These are phyloP conservation scores for Malus asiatica DNA, from an alignment of 306 rosid species.

Conservation along the genomic window DNA sequence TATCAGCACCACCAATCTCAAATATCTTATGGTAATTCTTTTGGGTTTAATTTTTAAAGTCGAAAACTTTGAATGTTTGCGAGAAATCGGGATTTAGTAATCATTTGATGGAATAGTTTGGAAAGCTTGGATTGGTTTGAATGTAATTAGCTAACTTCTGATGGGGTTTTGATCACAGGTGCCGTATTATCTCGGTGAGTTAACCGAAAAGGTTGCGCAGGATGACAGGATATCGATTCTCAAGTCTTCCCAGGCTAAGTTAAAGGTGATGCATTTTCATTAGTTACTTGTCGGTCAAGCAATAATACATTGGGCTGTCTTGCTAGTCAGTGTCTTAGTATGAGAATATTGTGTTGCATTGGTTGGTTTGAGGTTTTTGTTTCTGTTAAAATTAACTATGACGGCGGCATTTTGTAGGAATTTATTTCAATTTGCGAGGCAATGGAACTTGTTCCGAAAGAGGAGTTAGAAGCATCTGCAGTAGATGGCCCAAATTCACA, in stretches of 20 bases:
- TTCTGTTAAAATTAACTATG: slow-evolving; percentile 8
- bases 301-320: neutral
- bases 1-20: slow-evolving; percentile 72
- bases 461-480: slow-evolving; percentile 52
- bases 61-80: neutral
- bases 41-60: neutral
- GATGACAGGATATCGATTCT: slow-evolving; percentile 72
- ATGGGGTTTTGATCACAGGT: slow-evolving; percentile 41
- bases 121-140: neutral
- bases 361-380: neutral
- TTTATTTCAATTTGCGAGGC: slow-evolving; percentile 82
- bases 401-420: slow-evolving; percentile 36
- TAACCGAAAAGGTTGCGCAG: slow-evolving; percentile 67
- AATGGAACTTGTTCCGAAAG: slow-evolving; percentile 81
- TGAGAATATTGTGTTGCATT: neutral
- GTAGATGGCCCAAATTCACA: slow-evolving; percentile 46
- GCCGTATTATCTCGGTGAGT: slow-evolving; percentile 82
- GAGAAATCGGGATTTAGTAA: neutral
- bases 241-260: slow-evolving; percentile 64
- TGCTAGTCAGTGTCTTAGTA: neutral
- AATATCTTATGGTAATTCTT: slow-evolving; percentile 64
- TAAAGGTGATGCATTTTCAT: slow-evolving; percentile 46
- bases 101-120: neutral
- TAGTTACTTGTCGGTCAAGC: neutral
- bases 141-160: neutral